These are phyloP conservation scores for Aspergillus clavatus DNA, from an alignment of 2,329 filamentous ascomycete species.

Conservation along the genomic window DNA sequence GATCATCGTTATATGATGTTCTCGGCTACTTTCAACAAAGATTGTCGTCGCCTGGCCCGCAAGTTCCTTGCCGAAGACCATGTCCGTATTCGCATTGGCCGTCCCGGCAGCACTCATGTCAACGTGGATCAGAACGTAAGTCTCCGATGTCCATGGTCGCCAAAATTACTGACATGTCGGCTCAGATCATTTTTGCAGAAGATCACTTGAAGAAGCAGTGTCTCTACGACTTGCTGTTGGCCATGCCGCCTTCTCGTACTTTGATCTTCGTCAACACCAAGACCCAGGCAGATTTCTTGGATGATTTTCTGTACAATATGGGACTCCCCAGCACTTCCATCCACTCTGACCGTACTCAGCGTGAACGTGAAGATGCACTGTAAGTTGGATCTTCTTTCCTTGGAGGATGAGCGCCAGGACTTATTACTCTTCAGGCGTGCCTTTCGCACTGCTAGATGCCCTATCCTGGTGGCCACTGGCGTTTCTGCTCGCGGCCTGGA, in stretches of 20 bases:
- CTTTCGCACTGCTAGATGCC: constrained; percentile 69
- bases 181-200: constrained; percentile 61
- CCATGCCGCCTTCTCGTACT: constrained; percentile 67
- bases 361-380: constrained; percentile 87
- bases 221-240: constrained; percentile 66
- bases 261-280: constrained; percentile 89
- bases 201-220: constrained; percentile 63
- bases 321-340: constrained; percentile 81
- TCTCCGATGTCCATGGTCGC: not conserved
- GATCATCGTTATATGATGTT: constrained; percentile 75
- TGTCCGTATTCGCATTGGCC: constrained; percentile 78
- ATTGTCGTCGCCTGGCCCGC: constrained; percentile 68
- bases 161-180: not conserved
- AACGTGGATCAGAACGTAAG: constrained; percentile 72
- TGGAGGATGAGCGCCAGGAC: not conserved
- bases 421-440: constrained; percentile 50
- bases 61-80: constrained; percentile 69
- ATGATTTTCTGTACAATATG: constrained; percentile 80
- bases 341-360: constrained; percentile 79
- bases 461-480: constrained; percentile 81
- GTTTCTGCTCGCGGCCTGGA: constrained; percentile 86
- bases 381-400: constrained; percentile 36
- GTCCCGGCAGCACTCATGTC: constrained; percentile 72
- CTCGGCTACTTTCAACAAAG: constrained; percentile 87
- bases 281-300: constrained; percentile 70